These are phyloP conservation scores for Cladosporium cucumerinum DNA, from an alignment of 2,329 filamentous ascomycete species.

Conservation along the genomic window DNA sequence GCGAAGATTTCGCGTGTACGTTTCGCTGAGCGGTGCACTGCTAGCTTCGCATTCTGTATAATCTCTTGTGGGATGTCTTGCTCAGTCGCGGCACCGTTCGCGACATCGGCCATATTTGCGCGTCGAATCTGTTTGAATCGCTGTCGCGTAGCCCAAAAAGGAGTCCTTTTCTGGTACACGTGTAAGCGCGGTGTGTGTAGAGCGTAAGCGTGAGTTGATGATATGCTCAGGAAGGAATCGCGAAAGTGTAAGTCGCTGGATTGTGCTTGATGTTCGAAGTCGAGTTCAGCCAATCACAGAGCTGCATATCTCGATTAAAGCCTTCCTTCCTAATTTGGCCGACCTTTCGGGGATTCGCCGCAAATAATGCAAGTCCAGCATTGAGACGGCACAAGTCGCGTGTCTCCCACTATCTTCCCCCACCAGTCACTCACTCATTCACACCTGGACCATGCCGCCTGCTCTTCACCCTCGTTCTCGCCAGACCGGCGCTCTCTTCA, in stretches of 20 bases:
- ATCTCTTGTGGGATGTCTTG: conserved; percentile 13
- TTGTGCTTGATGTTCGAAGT: conserved; percentile 3
- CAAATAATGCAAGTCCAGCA: conserved; percentile 15
- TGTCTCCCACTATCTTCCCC: neutral
- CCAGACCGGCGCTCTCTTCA: conserved; percentile 91
- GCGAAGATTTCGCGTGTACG: conserved; percentile 54
- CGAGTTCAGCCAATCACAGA: neutral
- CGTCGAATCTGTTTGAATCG: neutral
- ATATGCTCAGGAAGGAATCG: neutral
- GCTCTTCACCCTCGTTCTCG: conserved; percentile 89
- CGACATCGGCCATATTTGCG: conserved; percentile 9
- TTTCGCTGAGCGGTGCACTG: conserved; percentile 49
- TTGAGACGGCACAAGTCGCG: neutral
- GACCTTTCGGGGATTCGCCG: conserved; percentile 9
- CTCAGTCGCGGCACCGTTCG: neutral
- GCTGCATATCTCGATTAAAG: neutral
- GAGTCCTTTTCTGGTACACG: neutral
- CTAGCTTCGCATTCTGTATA: conserved; percentile 19
- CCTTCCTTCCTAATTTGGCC: neutral
- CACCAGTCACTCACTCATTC: neutral
- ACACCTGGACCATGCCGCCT: conserved; percentile 63
- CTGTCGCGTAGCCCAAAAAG: neutral
- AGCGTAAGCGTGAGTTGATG: neutral
- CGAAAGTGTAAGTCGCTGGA: neutral
- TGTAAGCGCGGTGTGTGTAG: neutral